phyloP scores from a whole-genome alignment of 805 yeast genomes.

The Saccharomyces kudriavzevii region DNA sequence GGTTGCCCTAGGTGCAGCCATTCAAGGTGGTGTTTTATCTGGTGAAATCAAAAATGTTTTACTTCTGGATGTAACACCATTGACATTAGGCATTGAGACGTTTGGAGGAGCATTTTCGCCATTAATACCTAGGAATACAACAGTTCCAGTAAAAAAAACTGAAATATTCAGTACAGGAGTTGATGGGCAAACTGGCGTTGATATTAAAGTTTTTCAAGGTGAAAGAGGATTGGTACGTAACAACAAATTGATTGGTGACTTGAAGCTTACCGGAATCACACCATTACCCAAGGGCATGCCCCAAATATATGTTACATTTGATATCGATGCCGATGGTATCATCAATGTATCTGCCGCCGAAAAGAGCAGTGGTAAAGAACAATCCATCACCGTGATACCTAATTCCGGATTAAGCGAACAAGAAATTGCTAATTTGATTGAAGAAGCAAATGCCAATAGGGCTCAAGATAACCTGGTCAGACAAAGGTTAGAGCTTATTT shows the following conservation, averaged over 20 bases:
- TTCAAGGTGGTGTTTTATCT: slow-evolving; percentile 78
- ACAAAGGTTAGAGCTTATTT: slow-evolving; percentile 60
- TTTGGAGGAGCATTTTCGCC: slow-evolving; percentile 81
- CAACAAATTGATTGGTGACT: slow-evolving; percentile 69
- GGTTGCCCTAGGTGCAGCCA: slow-evolving; percentile 86
- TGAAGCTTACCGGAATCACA: slow-evolving; percentile 64
- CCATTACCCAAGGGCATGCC: slow-evolving; percentile 74
- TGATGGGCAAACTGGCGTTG: slow-evolving; percentile 79
- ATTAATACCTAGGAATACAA: slow-evolving; percentile 66
- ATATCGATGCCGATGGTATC: slow-evolving; percentile 75
- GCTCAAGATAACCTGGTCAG: slow-evolving; percentile 51
- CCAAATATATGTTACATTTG: slow-evolving; percentile 68
- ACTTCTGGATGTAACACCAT: slow-evolving; percentile 72
- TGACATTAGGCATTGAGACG: slow-evolving; percentile 76
- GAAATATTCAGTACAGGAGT: slow-evolving; percentile 75
- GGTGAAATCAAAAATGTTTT: slow-evolving; percentile 77
- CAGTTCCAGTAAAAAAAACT: slow-evolving; percentile 68
- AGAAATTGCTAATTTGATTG: slow-evolving; percentile 55
- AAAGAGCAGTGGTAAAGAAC: slow-evolving; percentile 62
- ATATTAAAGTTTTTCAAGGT: slow-evolving; percentile 72
- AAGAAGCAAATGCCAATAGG: slow-evolving; percentile 58
- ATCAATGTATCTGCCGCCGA: slow-evolving; percentile 78
- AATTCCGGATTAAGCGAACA: slow-evolving; percentile 61
- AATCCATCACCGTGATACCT: slow-evolving; percentile 62
- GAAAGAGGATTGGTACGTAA: slow-evolving; percentile 73